Evolutionary conservation across 2,329 filamentous ascomycete species (phyloP), one percentile per base, ranked within the genome.

Genomic region (Trichophyton simii): DNA sequence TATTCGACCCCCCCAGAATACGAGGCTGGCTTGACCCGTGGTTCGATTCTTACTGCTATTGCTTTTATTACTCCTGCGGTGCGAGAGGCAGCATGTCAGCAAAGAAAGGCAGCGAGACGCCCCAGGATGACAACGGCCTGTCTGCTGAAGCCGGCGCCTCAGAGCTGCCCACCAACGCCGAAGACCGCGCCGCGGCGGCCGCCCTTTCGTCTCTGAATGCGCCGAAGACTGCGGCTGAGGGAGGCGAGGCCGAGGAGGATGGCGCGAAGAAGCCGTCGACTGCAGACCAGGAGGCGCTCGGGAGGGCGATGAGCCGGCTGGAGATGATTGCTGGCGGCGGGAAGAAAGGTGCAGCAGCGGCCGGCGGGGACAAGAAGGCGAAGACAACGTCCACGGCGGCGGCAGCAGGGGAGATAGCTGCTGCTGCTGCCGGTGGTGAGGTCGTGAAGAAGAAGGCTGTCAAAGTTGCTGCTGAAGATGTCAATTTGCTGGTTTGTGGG

Each of bases 161-260:
- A 36, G 69, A 73, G 36, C 68, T 73, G 52, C 75, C 77, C 48
- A 69, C 72, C 41, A 77, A 76, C 64, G 76, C 77, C 34, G 78
- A 79, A 71, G 78, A 79, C 68, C 78, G 78, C 67, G 79, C 78
- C 69, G 77, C 78, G 9, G 78, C 77, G 18, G 78, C 76, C 13
- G 78, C 78, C 7, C 76, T 80, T 58, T 77, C 76, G 63, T 72
- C 77, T 41, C 73, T 80, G 42, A 73, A 78, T 63, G 70, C 72
- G 11, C 76, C 72, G 60, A 62, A 58, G n/a, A 59, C 60, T 18
- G 73, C 72, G 57, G 72, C 76, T 59, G 71, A 68, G 5, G 66
- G 69, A 28, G 65, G 67, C 11, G 70, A 70, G 48, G 62, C 63
- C 9, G 59, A 41, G 5, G 59, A 65, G 3, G 44, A 60, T n/a